Evolutionary conservation across 1,284 basidiomycete genomes (phyloP), one percentile per base, ranked within the genome.

Genomic region (Vanrija sp.): DNA sequence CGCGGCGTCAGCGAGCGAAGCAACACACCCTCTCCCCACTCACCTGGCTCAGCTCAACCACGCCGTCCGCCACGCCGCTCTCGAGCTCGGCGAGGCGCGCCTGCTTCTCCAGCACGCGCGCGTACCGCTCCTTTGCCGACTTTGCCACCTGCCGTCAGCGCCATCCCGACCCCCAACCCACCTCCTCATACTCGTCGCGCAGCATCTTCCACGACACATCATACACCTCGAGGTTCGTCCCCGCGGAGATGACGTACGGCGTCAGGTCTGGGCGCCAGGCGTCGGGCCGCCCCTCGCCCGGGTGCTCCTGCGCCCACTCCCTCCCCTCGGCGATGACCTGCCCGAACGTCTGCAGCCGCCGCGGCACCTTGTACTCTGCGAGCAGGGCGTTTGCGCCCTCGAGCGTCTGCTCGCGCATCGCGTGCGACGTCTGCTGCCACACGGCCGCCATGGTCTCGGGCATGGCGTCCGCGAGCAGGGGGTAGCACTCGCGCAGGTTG

Each of bases 41-140:
- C 42, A 73, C 74, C 62, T 73, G 58, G 23, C 71, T 66, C 3
- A 76, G 60, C 53, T 74, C 72, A 4, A 67, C 52, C 2, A 71
- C 69, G 9, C 72, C 68, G 23, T 70, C 68, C 3, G 63, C 58
- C 0, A 75, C 67, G 22, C 62, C 63, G 20, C 52, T 56, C 53
- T 74, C 72, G 12, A 75, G 43, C n/a, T 65, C 47, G 8, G 59
- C 58, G 42, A 76, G 55, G n/a, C 56, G 50, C 15, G 60, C 67
- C 25, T 66, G 64, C 51, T 76, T 76, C 22, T 57, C 60, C 44
- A 62, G 45, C 7, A 76, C 64, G 14, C 66, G 60, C n/a, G 49
- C 51, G 25, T 64, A 65, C 24, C 68, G 64, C 14, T 61, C 60
- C 0, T 58, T 42, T 43, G 65, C 66, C 19, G 69, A 64, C 22